Evolutionary conservation across 768 basidiomycete genomes (phyloP), one percentile per base, ranked within the genome.

Genomic region (Hemileccinum rubropunctum): DNA sequence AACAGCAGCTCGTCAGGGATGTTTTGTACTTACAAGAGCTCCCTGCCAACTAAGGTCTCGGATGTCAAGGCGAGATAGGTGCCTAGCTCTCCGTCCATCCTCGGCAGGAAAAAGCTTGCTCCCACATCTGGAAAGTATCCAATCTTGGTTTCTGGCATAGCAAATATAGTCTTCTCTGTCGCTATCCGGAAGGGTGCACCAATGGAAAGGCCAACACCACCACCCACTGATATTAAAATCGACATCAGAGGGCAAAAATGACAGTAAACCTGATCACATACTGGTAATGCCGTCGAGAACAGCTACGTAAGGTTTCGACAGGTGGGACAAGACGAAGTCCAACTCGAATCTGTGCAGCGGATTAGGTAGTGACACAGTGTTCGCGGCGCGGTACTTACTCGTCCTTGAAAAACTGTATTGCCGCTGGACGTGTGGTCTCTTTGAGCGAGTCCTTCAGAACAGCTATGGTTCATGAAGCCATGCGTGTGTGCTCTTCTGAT

Each of bases 81-180:
- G 36, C 97, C 97, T 39, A 98, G 63, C 57, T 92, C 76, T 11
- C 97, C 97, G 62, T 99, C 97, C 52, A 98, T 71, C 56, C 86
- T 81, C 33, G 93, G 85, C 43, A 99, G 73, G 74, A 93, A 95
- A 72, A 82, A 90, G 59, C 82, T 93, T 26, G 86, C 88, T 17
- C 97, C 97, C 21, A 99, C 95, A 69, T 99, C 95, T 26, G 95
- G 95, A 56, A 73, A 83, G 64, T 90, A 92, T 38, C 88, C 89
- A 60, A 94, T 93, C 61, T 88, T 89, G 12, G 90, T 93, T 73
- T 99, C 97, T 14, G 97, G 97, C 97, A 98, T 98, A 6, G 93
- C 87, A 65, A 98, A 90, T 1, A 79, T 51, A 0, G 95, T 97
- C 23, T 88, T 88, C 67, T 95, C 93, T 3, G 95, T 98, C 4